Evolutionary conservation across 73 alveolate species (phyloP), one percentile per base, ranked within the genome.

Genomic region (Urostyla sp.): DNA sequence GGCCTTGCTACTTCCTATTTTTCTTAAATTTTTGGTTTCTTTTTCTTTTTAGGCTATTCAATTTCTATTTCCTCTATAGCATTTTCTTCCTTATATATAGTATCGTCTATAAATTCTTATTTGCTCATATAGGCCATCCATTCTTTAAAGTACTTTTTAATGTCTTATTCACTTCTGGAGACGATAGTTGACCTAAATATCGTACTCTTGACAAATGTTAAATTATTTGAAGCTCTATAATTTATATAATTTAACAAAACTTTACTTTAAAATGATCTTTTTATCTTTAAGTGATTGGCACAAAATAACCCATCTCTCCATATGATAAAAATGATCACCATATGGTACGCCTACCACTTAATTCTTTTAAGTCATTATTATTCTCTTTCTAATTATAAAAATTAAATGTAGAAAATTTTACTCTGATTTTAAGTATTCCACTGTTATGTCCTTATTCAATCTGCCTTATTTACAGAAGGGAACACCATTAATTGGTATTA

Each of bases 251-350:
- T n/a, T n/a, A 3, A 5, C 6, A 7, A n/a, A 31, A 30, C n/a
- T 11, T 15, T 63, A 69, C 83, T 34, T 45, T 34, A 69, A 10
- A 18, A 69, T 69, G 48, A 45, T 23, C 38, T 46, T 69, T 18
- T 23, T 24, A 13, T 67, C 44, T 16, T 35, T 69, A 16, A 46
- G 56, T 20, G 11, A 45, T 1, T 67, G 54, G 3, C 72, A 44
- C 23, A 69, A 10, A 3, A 69, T 31, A 69, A 30, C 4, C 83
- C 83, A 69, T 4, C 18, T 69, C 69, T 69, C 83, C 27, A 31
- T 10, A 23, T 69, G 83, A 49, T 69, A 69, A 40, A 69, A 69
- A 49, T 69, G 83, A 49, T 69, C 83, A 13, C 72, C 83, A 69
- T 69, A 69, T 35, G 83, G 83, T 34, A 69, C 83, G 15, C 49